Conservation (phyloP, 1,139 yeast genomes). For the Debaryomyces psychrophilus region DNA sequence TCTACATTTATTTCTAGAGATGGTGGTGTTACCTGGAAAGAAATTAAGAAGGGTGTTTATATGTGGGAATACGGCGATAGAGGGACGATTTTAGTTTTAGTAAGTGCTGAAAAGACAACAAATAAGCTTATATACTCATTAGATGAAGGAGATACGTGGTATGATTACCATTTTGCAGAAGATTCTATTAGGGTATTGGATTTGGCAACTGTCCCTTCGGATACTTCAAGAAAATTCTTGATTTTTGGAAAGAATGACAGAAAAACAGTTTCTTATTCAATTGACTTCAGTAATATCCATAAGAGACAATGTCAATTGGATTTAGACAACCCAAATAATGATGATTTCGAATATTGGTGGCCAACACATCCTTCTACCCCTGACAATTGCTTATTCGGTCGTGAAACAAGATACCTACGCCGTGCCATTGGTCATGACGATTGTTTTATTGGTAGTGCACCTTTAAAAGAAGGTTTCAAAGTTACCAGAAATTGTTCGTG, state of each 20-base stretch:
- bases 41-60: conserved; percentile 68
- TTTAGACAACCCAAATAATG: conserved; percentile 56
- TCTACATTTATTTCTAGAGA: conserved; percentile 79
- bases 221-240: conserved; percentile 74
- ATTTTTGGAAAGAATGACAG: conserved; percentile 28
- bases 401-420: conserved; percentile 74
- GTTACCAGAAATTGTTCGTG: conserved; percentile 75
- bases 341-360: conserved; percentile 84
- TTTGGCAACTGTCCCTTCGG: conserved; percentile 88
- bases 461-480: conserved; percentile 63
- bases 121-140: conserved; percentile 64
- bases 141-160: conserved; percentile 84
- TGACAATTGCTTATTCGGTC: conserved; percentile 85
- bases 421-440: conserved; percentile 61
- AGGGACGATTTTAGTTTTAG: conserved; percentile 82
- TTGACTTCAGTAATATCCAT: conserved; percentile 74
- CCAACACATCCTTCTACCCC: conserved; percentile 69
- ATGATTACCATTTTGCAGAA: conserved; percentile 62
- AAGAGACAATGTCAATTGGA: conserved; percentile 72
- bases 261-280: conserved; percentile 42
- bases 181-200: conserved; percentile 63
- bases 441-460: conserved; percentile 83
- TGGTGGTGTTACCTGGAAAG: conserved; percentile 90
- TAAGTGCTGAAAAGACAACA: conserved; percentile 59
- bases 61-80: conserved; percentile 98